These are phyloP conservation scores for Paraphaeosphaeria sporulosa DNA, from an alignment of 2,329 filamentous ascomycete genomes.

Conservation along the genomic window DNA sequence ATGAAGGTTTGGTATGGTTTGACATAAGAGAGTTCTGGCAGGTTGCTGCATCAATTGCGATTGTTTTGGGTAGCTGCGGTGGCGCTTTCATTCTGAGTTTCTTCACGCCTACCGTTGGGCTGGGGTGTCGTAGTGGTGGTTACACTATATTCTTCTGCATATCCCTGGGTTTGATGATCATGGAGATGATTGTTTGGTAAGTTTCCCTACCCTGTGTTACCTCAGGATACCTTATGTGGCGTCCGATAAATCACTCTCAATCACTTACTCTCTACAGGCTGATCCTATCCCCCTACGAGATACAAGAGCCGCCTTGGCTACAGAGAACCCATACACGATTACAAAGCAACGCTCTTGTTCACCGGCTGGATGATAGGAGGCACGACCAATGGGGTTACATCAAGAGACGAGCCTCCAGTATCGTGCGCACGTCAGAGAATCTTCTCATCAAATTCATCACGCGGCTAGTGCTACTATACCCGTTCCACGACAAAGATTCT, in stretches of 20 bases:
- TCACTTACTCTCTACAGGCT: not conserved
- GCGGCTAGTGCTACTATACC: constrained; percentile 13
- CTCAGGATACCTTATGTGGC: not conserved
- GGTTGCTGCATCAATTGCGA: constrained; percentile 45
- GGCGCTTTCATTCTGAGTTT: constrained; percentile 54
- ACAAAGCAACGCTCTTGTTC: constrained; percentile 22
- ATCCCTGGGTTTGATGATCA: constrained; percentile 43
- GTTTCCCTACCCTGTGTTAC: not conserved
- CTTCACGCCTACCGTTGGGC: constrained; percentile 56
- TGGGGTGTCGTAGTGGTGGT: constrained; percentile 52
- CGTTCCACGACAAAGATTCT: constrained; percentile 12
- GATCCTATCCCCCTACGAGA: constrained; percentile 26
- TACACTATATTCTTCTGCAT: constrained; percentile 53
- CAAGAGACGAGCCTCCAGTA: constrained; percentile 16
- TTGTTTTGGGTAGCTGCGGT: constrained; percentile 46
- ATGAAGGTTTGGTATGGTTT: constrained; percentile 51
- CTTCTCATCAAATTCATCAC: constrained; percentile 17
- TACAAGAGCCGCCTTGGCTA: constrained; percentile 23
- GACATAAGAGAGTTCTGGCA: constrained; percentile 56
- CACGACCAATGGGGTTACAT: constrained; percentile 20
- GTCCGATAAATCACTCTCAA: not conserved
- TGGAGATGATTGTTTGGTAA: constrained; percentile 51
- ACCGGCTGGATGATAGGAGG: constrained; percentile 17
- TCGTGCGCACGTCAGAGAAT: constrained; percentile 16
- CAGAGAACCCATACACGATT: constrained; percentile 21